phyloP scores from a whole-genome alignment of 2,329 filamentous ascomycete species.

The Microdochium paspali region DNA sequence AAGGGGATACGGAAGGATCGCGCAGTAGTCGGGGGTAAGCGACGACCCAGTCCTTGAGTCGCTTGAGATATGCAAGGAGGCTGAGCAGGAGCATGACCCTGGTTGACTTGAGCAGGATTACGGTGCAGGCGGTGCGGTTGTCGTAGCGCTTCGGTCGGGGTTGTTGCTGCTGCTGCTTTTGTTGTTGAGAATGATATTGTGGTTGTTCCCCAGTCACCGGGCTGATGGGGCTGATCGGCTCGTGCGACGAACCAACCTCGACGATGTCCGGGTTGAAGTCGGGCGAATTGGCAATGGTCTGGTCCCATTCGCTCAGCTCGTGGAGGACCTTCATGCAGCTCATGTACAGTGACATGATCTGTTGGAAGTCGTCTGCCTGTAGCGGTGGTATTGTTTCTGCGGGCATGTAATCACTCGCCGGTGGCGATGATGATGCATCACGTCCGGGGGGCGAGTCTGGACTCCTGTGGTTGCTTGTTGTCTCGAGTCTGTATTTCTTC shows the following conservation, averaged over 20 bases:
- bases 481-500: background rate
- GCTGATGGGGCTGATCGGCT: background rate
- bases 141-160: slow-evolving; percentile 1
- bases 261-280: background rate
- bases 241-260: background rate
- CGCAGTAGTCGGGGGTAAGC: background rate
- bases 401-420: too few relatives aligned
- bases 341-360: background rate
- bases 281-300: background rate
- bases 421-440: too few relatives aligned
- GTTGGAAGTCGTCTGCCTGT: background rate
- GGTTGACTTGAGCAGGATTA: slow-evolving; percentile 19
- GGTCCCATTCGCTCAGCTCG: background rate
- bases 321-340: background rate
- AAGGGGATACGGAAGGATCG: background rate
- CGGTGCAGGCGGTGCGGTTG: slow-evolving; percentile 18
- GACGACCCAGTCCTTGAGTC: background rate
- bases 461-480: background rate
- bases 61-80: slow-evolving; percentile 16
- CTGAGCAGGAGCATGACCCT: slow-evolving; percentile 19
- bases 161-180: background rate
- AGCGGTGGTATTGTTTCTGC: background rate
- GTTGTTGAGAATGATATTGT: background rate
- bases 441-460: too few relatives aligned
- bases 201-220: background rate